A percentile compares a stretch with the other conserved stretches of the same genome.
Conservation (phyloP, 1,139 yeast genomes). For the Taiozyma sp. region DNA sequence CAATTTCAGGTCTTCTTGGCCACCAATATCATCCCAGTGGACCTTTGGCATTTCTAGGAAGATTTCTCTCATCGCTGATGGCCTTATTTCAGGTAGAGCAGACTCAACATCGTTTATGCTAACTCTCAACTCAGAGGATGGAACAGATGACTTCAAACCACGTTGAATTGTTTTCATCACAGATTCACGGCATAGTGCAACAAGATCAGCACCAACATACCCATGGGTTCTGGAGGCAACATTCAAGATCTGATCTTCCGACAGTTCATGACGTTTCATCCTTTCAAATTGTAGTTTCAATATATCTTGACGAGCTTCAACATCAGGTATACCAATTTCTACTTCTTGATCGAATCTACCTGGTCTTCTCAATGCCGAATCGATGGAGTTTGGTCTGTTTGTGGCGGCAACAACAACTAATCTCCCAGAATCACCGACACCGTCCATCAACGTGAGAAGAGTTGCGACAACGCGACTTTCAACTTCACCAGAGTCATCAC, state of each 20-base stretch:
- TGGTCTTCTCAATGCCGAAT: slow-evolving; percentile 85
- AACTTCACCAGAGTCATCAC: slow-evolving; percentile 84
- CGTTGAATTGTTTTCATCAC: slow-evolving; percentile 78
- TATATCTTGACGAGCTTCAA: slow-evolving; percentile 57
- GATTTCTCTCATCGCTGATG: slow-evolving; percentile 96
- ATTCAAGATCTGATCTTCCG: slow-evolving; percentile 43
- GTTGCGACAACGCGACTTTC: slow-evolving; percentile 91
- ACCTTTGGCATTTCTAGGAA: slow-evolving; percentile 92
- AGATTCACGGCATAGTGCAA: slow-evolving; percentile 83
- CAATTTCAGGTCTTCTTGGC: slow-evolving; percentile 76
- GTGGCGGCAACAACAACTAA: slow-evolving; percentile 80
- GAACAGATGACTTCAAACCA: slow-evolving; percentile 37
- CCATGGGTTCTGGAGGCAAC: slow-evolving; percentile 72
- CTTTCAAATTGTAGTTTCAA: slow-evolving; percentile 52
- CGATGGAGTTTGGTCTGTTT: slow-evolving; percentile 75
- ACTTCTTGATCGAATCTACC: slow-evolving; percentile 90
- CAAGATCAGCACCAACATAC: slow-evolving; percentile 82
- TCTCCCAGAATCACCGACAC: slow-evolving; percentile 65
- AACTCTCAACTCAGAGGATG: slow-evolving; percentile 34
- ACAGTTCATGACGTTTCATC: slow-evolving; percentile 58
- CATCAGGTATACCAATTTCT: slow-evolving; percentile 75
- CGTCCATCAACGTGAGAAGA: slow-evolving; percentile 82
- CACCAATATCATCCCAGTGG: slow-evolving; percentile 93
- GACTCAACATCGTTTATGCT: slow-evolving; percentile 48
- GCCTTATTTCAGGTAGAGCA: slow-evolving; percentile 75